phyloP scores from a whole-genome alignment of 2,329 filamentous ascomycete genomes.

The Immersiporthe knoxdaviesiana region DNA sequence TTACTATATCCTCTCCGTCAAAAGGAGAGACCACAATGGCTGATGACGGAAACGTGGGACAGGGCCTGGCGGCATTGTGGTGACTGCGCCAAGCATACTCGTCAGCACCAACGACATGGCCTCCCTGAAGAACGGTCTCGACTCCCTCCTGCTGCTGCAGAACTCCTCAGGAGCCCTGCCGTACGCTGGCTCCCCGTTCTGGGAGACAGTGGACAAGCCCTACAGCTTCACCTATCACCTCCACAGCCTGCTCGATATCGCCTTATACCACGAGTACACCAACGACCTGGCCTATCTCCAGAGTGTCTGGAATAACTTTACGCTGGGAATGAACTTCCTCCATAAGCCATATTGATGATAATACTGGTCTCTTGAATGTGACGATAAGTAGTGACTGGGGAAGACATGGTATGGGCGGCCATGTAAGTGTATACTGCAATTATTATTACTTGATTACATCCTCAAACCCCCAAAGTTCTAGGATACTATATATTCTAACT shows the following conservation, averaged over 20 bases:
- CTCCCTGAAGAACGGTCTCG: conserved; percentile 53
- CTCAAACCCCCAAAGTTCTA: too few species aligned
- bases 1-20: too few species aligned
- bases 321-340: conserved; percentile 49
- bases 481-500: too few species aligned
- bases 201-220: background rate
- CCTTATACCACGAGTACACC: conserved; percentile 60
- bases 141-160: conserved; percentile 51
- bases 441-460: too few species aligned
- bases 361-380: conserved; percentile 50
- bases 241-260: conserved; percentile 60
- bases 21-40: too few species aligned
- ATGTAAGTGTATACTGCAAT: conserved; percentile 31
- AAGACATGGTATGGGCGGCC: conserved; percentile 51
- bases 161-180: conserved; percentile 42
- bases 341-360: conserved; percentile 38
- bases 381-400: conserved; percentile 54
- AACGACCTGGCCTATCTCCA: conserved; percentile 53
- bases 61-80: conserved; percentile 65
- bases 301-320: conserved; percentile 52
- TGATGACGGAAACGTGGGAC: background rate
- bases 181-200: conserved; percentile 51
- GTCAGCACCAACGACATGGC: conserved; percentile 58
- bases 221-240: conserved; percentile 60
- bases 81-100: conserved; percentile 56